These are phyloP conservation scores for Ophiostoma perfectum DNA, from an alignment of 2,329 filamentous ascomycete species.

Conservation along the genomic window DNA sequence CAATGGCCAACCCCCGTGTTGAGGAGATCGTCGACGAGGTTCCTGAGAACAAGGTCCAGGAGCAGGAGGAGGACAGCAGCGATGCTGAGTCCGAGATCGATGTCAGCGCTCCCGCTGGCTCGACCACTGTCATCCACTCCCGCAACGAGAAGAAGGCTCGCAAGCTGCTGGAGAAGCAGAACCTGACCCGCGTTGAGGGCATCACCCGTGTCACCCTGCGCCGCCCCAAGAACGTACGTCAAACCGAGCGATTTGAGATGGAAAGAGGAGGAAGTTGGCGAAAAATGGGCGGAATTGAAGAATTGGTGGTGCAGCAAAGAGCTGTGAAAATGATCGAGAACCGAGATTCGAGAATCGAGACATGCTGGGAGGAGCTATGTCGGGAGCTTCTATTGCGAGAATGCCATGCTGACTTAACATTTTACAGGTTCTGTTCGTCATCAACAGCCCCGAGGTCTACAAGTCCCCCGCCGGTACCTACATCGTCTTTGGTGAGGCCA, in stretches of 20 bases:
- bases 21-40: conserved; percentile 95
- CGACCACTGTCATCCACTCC: conserved; percentile 87
- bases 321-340: not conserved
- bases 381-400: not conserved
- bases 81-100: conserved; percentile 70
- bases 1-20: conserved; percentile 94
- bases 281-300: not conserved
- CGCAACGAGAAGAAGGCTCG: conserved; percentile 99
- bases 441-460: conserved; percentile 99
- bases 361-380: not conserved
- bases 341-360: not conserved
- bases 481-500: conserved; percentile 99
- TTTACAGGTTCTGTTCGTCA: conserved; percentile 90
- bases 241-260: not conserved
- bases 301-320: too few relatives aligned
- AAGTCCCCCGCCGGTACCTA: conserved; percentile 99
- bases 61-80: conserved; percentile 65
- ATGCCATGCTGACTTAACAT: conserved; percentile 55
- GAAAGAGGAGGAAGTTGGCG: too few relatives aligned
- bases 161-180: conserved; percentile 98
- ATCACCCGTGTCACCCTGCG: conserved; percentile 98
- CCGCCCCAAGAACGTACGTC: conserved; percentile 96
- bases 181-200: conserved; percentile 90
- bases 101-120: conserved; percentile 66
- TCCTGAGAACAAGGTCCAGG: conserved; percentile 72